A percentile compares a stretch with the other conserved stretches of the same genome.
These are phyloP conservation scores for Pluteus cervinus DNA, from an alignment of 768 basidiomycete genomes.

Conservation along the genomic window DNA sequence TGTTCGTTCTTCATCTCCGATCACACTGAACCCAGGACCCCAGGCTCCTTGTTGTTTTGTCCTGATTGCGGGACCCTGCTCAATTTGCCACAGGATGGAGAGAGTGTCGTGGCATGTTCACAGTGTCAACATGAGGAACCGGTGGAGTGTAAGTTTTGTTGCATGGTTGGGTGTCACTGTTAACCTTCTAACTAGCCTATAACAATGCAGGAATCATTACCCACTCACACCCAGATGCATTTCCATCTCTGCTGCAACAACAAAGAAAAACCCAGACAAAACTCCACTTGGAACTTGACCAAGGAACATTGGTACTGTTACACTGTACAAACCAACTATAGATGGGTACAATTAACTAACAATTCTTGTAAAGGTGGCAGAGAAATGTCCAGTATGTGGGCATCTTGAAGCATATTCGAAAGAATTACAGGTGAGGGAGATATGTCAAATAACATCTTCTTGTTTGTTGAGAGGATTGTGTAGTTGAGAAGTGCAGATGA, in stretches of 20 bases:
- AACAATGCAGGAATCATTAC: conserved; percentile 89
- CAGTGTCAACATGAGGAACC: conserved; percentile 87
- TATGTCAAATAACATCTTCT: not conserved
- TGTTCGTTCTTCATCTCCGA: no score
- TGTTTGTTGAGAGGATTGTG: conserved; percentile 1
- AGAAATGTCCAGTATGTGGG: conserved; percentile 86
- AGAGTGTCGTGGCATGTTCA: conserved; percentile 74
- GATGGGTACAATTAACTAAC: conserved; percentile 1
- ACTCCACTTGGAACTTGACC: conserved; percentile 62
- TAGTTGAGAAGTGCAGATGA: conserved; percentile 90
- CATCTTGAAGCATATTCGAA: conserved; percentile 83
- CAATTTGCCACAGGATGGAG: conserved; percentile 69
- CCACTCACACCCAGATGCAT: conserved; percentile 88
- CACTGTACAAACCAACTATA: not conserved
- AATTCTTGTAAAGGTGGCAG: conserved; percentile 55
- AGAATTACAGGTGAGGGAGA: conserved; percentile 67
- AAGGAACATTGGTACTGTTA: conserved; percentile 41
- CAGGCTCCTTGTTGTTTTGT: conserved; percentile 93
- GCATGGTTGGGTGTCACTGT: not conserved
- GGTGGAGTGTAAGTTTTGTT: conserved; percentile 66
- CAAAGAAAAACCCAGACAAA: conserved; percentile 89
- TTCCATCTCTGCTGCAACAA: conserved; percentile 83
- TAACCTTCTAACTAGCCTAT: conserved; percentile 54
- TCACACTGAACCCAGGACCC: no score
- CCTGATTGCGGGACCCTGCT: conserved; percentile 89